These are phyloP conservation scores for Neopestalotiopsis sp. DNA, from an alignment of 2,329 filamentous ascomycete genomes.

Conservation along the genomic window DNA sequence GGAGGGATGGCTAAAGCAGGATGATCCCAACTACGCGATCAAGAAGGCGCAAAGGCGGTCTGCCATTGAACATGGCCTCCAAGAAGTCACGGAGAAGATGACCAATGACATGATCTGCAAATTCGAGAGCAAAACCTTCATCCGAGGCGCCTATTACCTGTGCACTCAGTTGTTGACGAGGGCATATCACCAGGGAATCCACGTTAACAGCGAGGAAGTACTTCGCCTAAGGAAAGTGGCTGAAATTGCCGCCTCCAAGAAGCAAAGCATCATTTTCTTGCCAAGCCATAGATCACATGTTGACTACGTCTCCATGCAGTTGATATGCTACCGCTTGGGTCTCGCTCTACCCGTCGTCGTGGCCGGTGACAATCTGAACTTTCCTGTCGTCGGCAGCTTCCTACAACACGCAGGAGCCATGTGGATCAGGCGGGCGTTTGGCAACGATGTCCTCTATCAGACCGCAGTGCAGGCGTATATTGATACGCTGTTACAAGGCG, in stretches of 20 bases:
- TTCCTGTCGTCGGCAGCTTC: conserved; percentile 87
- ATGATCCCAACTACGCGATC: conserved; percentile 59
- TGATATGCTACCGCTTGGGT: conserved; percentile 94
- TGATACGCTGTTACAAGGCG: conserved; percentile 86
- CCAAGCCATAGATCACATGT: conserved; percentile 95
- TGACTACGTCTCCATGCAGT: conserved; percentile 92
- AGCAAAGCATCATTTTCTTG: conserved; percentile 94
- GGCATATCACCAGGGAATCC: conserved; percentile 94
- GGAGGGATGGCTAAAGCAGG: conserved; percentile 68
- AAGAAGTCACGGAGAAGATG: conserved; percentile 83
- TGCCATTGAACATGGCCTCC: conserved; percentile 75
- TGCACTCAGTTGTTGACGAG: conserved; percentile 86
- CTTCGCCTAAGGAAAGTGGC: conserved; percentile 82
- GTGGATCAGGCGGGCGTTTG: conserved; percentile 94
- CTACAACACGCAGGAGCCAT: conserved; percentile 93
- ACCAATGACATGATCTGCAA: conserved; percentile 99
- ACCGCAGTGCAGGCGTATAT: conserved; percentile 97
- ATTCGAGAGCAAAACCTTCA: conserved; percentile 93
- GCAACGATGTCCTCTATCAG: conserved; percentile 87
- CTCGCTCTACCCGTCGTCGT: conserved; percentile 90
- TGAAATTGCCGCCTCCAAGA: conserved; percentile 80
- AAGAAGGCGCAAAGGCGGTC: conserved; percentile 60
- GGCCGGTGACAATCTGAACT: conserved; percentile 94
- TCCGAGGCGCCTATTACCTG: conserved; percentile 89
- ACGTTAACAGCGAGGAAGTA: conserved; percentile 94